A percentile compares a stretch with the other conserved stretches of the same genome.
Evolutionary conservation across 495 filamentous ascomycete species (phyloP).

Genomic region (Hypoxylon lenormandii): DNA sequence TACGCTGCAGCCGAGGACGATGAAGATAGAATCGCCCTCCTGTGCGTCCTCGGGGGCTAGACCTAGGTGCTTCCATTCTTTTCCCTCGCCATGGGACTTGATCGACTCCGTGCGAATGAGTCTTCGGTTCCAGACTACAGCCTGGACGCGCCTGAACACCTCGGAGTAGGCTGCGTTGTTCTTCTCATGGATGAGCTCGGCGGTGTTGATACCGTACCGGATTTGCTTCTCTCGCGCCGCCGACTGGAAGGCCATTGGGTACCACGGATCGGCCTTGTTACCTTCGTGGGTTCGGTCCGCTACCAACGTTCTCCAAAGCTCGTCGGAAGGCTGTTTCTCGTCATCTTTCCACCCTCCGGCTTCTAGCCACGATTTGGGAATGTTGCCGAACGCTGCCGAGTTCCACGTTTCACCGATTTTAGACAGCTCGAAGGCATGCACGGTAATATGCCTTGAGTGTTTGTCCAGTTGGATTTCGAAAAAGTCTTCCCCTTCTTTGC

Average conservation of each 20-base stretch:
- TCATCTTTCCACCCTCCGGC: conserved; percentile 19
- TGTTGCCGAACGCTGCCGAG: conserved; percentile 18
- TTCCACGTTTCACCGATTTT: conserved; percentile 11
- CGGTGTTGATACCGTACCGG: conserved; percentile 29
- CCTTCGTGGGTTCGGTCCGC: conserved; percentile 35
- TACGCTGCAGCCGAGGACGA: conserved; percentile 38
- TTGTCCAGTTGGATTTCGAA: conserved; percentile 5
- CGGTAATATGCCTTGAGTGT: conserved; percentile 7
- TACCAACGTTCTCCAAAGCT: conserved; percentile 47
- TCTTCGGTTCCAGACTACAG: conserved; percentile 37
- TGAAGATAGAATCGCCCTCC: conserved; percentile 29
- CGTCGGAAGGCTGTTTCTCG: conserved; percentile 26
- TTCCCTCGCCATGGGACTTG: background rate
- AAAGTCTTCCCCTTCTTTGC: background rate
- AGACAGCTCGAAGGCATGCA: conserved; percentile 14
- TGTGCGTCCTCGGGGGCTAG: conserved; percentile 21
- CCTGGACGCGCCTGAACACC: conserved; percentile 35
- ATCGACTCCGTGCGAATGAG: conserved; percentile 14
- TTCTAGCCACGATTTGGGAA: conserved; percentile 30
- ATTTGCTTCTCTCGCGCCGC: conserved; percentile 24
- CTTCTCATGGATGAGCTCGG: conserved; percentile 31
- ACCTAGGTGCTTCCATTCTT: conserved; percentile 15
- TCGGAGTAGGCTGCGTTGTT: conserved; percentile 28
- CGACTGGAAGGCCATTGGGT: conserved; percentile 24
- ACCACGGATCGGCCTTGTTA: conserved; percentile 27